Base-by-base conservation (phyloP, 2,329 filamentous ascomycete species). In the Zymoseptoria passerinii region DNA sequence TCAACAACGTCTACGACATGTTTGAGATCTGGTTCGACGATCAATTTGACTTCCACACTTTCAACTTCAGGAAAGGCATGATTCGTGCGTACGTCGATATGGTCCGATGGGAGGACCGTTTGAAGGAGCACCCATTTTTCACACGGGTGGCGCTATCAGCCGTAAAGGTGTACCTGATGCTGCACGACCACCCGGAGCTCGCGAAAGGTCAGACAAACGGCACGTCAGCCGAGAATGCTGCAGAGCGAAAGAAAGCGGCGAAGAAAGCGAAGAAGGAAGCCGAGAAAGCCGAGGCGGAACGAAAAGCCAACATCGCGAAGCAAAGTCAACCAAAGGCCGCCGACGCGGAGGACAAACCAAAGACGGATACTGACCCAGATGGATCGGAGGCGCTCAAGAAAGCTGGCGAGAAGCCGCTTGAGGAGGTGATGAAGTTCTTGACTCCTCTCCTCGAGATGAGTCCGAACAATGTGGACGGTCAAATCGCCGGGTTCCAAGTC, bases 11-110 rank as follows among this genome's bases (percentile, higher is more conserved):
- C 58, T 87, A 87, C 72, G 90, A 89, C 74, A 95, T 99, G 65
- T 99, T 99, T 69, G 92, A 97, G 65, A 85, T 90, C 19, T 99
- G 94, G 94, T 88, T 95, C 71, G 95, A 99, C 72, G 94, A 99
- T 68, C 94, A 99, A 70, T 96, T 97, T 68, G 94, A 99, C 73
- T 99, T 99, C 79, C 95, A 99, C 79, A 90, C 85, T 72, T 99
- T 99, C 75, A 96, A 91, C 19, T 79, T 99, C n/a, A 82, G 94
- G 19, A 99, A 97, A 75, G 95, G 95, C 13, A 92, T 96, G 79
- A 90, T 97, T 61, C 82, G 92, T 58, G 89, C 94, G 1, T 99
- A 99, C 71, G 80, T 99, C 48, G 92, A 96, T 67, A 96, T 99
- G 90, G 81, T 99, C 52, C 84, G 88, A 66, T 99, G 94, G 95